A percentile compares a stretch with the other conserved stretches of the same genome.
These are phyloP conservation scores for Coniella lustricola DNA, from an alignment of 2,329 filamentous ascomycete genomes.

Conservation along the genomic window DNA sequence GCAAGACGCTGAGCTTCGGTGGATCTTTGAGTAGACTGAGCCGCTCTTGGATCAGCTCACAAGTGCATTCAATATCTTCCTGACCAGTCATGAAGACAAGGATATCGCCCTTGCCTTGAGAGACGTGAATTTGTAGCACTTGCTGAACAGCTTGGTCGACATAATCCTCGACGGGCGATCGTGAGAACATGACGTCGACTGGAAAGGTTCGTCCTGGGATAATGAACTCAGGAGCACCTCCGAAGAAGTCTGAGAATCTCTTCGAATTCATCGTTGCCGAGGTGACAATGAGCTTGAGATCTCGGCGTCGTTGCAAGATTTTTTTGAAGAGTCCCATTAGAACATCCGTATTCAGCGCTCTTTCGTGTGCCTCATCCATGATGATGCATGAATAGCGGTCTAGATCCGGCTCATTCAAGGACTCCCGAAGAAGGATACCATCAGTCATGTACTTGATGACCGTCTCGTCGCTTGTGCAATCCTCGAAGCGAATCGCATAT, in stretches of 20 bases:
- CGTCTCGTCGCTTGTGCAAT: slow-evolving; percentile 93
- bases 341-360: slow-evolving; percentile 93
- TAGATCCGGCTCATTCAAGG: slow-evolving; percentile 82
- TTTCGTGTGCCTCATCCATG: slow-evolving; percentile 98
- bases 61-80: slow-evolving; percentile 96
- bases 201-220: slow-evolving; percentile 96
- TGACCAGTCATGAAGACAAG: slow-evolving; percentile 99
- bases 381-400: slow-evolving; percentile 98
- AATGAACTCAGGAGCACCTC: slow-evolving; percentile 90
- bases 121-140: slow-evolving; percentile 90
- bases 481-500: slow-evolving; percentile 97
- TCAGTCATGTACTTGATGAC: slow-evolving; percentile 99
- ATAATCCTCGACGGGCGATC: slow-evolving; percentile 94
- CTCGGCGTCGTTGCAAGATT: slow-evolving; percentile 78
- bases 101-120: slow-evolving; percentile 87
- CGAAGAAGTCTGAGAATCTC: slow-evolving; percentile 91
- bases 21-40: slow-evolving; percentile 87
- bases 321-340: slow-evolving; percentile 98
- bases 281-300: slow-evolving; percentile 94
- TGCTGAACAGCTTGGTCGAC: slow-evolving; percentile 96
- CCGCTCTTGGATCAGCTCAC: slow-evolving; percentile 83
- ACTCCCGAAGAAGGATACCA: slow-evolving; percentile 88
- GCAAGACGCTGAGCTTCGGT: slow-evolving; percentile 86
- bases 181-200: slow-evolving; percentile 91
- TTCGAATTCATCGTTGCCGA: slow-evolving; percentile 99